A percentile compares a stretch with the other conserved stretches of the same genome.
Conservation (phyloP, 306 rosid species). For the Fragaria ananassa region DNA sequence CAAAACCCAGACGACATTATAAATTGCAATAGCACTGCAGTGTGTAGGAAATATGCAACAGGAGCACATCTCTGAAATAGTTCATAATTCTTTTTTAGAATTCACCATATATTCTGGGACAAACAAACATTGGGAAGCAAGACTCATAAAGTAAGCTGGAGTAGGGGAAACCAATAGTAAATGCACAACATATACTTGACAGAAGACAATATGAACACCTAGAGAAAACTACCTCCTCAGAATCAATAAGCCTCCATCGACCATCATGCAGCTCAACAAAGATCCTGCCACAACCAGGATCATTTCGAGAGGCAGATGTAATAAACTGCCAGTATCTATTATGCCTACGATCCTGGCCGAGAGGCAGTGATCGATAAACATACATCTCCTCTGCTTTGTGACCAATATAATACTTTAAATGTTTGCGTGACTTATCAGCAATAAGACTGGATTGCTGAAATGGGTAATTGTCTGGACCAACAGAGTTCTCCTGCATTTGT, state of each 20-base stretch:
- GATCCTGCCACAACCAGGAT: slow-evolving; percentile 81
- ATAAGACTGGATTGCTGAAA: slow-evolving; percentile 43
- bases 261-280: slow-evolving; percentile 68
- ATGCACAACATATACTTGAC: background rate
- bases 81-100: background rate
- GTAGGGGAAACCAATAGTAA: background rate
- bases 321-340: slow-evolving; percentile 74
- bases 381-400: slow-evolving; percentile 66
- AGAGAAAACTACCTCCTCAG: slow-evolving; percentile 56
- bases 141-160: background rate
- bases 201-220: background rate
- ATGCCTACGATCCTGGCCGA: slow-evolving; percentile 75
- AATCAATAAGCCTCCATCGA: slow-evolving; percentile 70
- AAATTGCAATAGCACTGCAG: background rate
- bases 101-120: background rate
- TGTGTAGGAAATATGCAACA: background rate
- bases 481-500: slow-evolving; percentile 44
- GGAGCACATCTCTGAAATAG: background rate
- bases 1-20: background rate
- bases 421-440: slow-evolving; percentile 54
- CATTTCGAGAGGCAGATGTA: slow-evolving; percentile 59
- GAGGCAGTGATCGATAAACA: slow-evolving; percentile 63
- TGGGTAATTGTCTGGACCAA: slow-evolving; percentile 38
- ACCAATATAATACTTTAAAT: slow-evolving; percentile 56
- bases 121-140: background rate